A percentile compares a stretch with the other conserved stretches of the same genome.
phyloP scores from a whole-genome alignment of 139 green algal species.

The Raphidocelis subcapitata region DNA sequence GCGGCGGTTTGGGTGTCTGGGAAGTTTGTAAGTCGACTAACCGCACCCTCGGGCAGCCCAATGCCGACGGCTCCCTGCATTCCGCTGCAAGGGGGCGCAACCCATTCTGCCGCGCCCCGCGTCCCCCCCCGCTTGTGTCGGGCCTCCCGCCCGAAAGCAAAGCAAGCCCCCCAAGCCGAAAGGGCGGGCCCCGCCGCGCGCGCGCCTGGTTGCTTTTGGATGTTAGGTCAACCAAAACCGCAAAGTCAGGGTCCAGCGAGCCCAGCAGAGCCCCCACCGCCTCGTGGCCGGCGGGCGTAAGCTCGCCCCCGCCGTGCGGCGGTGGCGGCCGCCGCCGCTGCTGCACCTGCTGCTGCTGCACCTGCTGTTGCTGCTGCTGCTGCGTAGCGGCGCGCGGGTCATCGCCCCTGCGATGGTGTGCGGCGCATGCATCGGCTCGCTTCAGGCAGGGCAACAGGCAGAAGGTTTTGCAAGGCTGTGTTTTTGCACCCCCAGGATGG shows the following conservation, averaged over 20 bases:
- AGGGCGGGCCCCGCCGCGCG: background rate
- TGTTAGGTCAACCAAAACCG: slow-evolving; percentile 28
- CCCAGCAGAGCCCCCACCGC: slow-evolving; percentile 29
- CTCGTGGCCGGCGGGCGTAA: slow-evolving; percentile 5
- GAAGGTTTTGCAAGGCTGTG: too few relatives aligned
- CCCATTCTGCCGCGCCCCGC: too few relatives aligned
- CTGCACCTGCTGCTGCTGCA: background rate
- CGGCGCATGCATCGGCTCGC: background rate
- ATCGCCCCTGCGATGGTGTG: background rate
- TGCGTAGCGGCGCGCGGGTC: background rate
- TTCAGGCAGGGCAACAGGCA: too few relatives aligned
- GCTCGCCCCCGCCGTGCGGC: background rate
- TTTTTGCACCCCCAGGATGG: too few relatives aligned
- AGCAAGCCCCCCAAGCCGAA: too few relatives aligned
- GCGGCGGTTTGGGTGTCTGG: too few relatives aligned
- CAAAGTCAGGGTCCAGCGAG: slow-evolving; percentile 35
- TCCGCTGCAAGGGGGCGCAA: too few relatives aligned
- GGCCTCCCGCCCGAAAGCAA: too few relatives aligned
- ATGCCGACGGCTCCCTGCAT: too few relatives aligned
- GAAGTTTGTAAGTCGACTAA: too few relatives aligned
- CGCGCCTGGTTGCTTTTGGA: slow-evolving; percentile 31
- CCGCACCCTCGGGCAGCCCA: too few relatives aligned
- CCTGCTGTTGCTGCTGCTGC: background rate
- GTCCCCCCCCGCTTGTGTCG: too few relatives aligned
- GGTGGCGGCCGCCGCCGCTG: background rate